Evolutionary conservation across 305 asterid species (phyloP).

Genomic region (Fraxinus sp.): DNA sequence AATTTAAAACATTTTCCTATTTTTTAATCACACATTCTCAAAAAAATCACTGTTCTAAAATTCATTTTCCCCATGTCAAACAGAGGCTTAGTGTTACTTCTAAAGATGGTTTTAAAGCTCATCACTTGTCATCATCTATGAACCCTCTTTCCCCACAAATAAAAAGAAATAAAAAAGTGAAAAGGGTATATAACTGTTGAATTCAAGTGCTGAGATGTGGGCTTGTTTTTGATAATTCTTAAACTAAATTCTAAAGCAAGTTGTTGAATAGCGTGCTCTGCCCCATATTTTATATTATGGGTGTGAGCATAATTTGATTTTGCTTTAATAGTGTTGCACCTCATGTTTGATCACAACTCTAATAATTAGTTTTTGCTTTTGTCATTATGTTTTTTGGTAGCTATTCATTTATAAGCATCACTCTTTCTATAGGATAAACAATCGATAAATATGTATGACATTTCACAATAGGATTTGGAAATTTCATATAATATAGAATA

Average conservation of each 20-base stretch:
- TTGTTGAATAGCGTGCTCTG: background rate
- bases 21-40: background rate
- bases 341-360: background rate
- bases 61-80: background rate
- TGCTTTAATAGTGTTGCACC: background rate
- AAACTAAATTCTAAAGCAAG: background rate
- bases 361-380: background rate
- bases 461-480: background rate
- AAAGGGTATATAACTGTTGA: background rate
- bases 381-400: background rate
- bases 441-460: constrained; percentile 21
- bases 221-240: background rate
- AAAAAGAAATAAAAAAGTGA: background rate
- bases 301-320: background rate
- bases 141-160: background rate
- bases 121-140: background rate
- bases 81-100: background rate
- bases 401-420: background rate
- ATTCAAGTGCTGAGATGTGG: background rate
- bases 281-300: constrained; percentile 2
- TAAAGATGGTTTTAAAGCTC: background rate
- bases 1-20: background rate
- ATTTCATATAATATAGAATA: constrained; percentile 4
- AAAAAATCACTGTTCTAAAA: background rate
- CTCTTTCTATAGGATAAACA: background rate